Evolutionary conservation across 2,329 filamentous ascomycete genomes (phyloP).

Genomic region (Colletotrichum echinochloae): DNA sequence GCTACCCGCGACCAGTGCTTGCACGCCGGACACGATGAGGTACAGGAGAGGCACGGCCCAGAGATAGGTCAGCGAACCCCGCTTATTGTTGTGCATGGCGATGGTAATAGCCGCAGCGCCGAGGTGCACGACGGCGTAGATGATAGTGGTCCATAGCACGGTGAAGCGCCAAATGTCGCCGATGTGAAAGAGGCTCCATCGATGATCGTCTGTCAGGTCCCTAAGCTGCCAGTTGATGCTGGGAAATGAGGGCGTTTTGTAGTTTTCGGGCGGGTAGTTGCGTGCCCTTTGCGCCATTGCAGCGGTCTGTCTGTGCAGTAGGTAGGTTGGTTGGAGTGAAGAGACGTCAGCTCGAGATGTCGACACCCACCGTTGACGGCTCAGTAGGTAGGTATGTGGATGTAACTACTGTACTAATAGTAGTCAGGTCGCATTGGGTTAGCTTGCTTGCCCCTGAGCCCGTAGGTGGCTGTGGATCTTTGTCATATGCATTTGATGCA

Average conservation of each 20-base stretch:
- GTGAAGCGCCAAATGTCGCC: conserved; percentile 89
- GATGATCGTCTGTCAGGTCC: conserved; percentile 54
- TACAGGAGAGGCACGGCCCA: conserved; percentile 82
- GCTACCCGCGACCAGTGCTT: conserved; percentile 84
- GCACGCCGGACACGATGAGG: conserved; percentile 75
- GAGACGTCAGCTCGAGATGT: background rate
- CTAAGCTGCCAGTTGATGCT: conserved; percentile 81
- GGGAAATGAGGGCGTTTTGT: conserved; percentile 79
- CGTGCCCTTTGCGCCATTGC: conserved; percentile 28
- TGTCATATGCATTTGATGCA: background rate
- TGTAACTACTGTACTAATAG: background rate
- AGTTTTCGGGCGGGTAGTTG: conserved; percentile 60
- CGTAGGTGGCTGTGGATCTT: background rate
- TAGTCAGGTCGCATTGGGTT: background rate
- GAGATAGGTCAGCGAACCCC: conserved; percentile 69
- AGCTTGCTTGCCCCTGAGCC: background rate
- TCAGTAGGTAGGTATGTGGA: conserved; percentile 17
- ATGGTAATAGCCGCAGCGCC: conserved; percentile 78
- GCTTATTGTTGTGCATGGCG: conserved; percentile 74
- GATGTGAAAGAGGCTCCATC: conserved; percentile 76
- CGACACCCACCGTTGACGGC: conserved; percentile 23
- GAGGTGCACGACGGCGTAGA: conserved; percentile 81
- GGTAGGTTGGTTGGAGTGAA: background rate
- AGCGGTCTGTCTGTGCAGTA: background rate
- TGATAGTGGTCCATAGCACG: conserved; percentile 84